Percentiles rank a stretch among this genome's conserved stretches.
These are phyloP conservation scores for Citrus unshiu DNA, from an alignment of 345 rosid genomes.

Conservation along the genomic window DNA sequence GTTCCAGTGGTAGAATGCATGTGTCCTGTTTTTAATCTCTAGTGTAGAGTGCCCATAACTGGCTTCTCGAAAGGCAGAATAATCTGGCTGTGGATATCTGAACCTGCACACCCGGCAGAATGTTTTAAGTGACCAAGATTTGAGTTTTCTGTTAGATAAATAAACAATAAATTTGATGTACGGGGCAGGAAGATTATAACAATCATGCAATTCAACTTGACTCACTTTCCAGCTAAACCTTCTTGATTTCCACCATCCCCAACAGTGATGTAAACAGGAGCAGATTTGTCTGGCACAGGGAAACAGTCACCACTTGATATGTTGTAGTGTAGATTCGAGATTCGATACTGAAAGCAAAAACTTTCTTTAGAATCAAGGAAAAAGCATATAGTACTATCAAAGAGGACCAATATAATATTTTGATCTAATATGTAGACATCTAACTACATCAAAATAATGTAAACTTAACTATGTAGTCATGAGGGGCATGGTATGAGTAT, in stretches of 20 bases:
- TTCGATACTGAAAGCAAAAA: conserved; percentile 53
- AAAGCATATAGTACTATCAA: background rate
- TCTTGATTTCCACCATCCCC: conserved; percentile 98
- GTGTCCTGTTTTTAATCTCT: conserved; percentile 82
- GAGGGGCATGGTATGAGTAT: background rate
- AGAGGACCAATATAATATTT: background rate
- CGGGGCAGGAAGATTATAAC: background rate
- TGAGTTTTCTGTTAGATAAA: background rate
- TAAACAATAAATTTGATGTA: background rate
- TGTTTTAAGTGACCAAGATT: background rate
- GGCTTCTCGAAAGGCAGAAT: conserved; percentile 95
- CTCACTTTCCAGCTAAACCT: conserved; percentile 81
- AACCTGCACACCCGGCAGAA: conserved; percentile 42
- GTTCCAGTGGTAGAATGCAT: conserved; percentile 89
- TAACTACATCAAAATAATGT: background rate
- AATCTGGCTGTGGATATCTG: conserved; percentile 82
- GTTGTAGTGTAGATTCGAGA: conserved; percentile 74
- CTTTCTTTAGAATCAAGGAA: background rate
- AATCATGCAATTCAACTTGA: conserved; percentile 12
- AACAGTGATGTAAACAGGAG: conserved; percentile 84
- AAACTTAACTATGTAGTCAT: background rate
- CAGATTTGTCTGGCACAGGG: conserved; percentile 73
- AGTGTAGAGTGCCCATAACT: conserved; percentile 88
- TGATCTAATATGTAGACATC: background rate
- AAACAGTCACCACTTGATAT: conserved; percentile 58